Conservation (phyloP, 768 basidiomycete species). For the Lentinula edodes region DNA sequence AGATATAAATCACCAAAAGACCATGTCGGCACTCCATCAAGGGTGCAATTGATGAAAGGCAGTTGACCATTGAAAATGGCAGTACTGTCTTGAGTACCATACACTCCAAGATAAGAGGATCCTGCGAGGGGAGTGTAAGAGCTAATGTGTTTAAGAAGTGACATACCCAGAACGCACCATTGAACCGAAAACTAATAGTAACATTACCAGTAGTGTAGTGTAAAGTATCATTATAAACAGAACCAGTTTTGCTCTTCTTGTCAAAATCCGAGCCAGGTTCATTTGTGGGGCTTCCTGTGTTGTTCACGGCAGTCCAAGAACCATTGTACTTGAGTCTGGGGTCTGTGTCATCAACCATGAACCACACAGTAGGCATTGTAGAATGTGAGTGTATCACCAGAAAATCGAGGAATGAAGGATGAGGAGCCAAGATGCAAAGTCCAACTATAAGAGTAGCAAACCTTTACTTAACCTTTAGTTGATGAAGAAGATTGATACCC, state of each 20-base stretch:
- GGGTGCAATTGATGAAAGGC: background rate
- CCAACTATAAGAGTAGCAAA: too few species aligned
- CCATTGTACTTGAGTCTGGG: background rate
- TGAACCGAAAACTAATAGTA: constrained; percentile 1
- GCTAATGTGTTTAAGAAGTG: background rate
- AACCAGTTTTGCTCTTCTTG: background rate
- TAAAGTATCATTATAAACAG: background rate
- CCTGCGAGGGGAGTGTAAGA: background rate
- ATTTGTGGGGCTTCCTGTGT: background rate
- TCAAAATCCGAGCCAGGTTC: background rate
- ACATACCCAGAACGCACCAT: background rate
- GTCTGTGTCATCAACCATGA: constrained; percentile 5
- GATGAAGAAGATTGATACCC: too few species aligned
- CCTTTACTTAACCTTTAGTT: too few species aligned
- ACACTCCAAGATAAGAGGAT: background rate
- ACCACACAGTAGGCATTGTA: constrained; percentile 1
- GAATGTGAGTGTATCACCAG: background rate
- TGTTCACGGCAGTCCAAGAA: background rate
- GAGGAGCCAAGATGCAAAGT: background rate
- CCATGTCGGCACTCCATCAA: background rate
- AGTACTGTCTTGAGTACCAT: background rate
- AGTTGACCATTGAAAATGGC: background rate
- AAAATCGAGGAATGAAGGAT: background rate
- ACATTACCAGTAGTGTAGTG: background rate
- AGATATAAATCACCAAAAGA: background rate